Evolutionary conservation across 129 eudicot species (phyloP).

Genomic region (Chrysanthemum makinoi): DNA sequence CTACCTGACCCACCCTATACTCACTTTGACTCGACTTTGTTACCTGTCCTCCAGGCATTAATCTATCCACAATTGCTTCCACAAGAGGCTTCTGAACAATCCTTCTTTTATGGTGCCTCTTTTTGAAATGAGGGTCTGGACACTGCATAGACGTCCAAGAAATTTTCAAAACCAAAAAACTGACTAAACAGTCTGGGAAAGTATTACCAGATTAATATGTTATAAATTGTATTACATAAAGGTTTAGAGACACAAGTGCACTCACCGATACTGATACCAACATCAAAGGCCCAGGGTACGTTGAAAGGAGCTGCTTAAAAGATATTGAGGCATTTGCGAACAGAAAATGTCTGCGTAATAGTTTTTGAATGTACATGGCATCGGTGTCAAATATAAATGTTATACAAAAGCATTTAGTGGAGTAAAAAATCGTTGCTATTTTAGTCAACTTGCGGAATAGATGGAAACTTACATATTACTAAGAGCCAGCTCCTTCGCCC

Average conservation of each 20-base stretch:
- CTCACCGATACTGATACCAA: conserved; percentile 86
- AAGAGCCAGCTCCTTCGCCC: too few species aligned
- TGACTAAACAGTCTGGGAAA: not conserved
- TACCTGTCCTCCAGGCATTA: conserved; percentile 87
- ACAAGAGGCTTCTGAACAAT: conserved; percentile 89
- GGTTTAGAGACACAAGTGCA: conserved; percentile 23
- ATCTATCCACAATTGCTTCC: conserved; percentile 61
- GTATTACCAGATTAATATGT: conserved; percentile 3
- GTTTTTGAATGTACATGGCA: too few species aligned
- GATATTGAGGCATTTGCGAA: too few species aligned
- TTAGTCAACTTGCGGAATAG: too few species aligned
- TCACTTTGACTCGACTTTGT: not conserved
- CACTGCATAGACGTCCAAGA: conserved; percentile 54
- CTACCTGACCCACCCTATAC: too few species aligned
- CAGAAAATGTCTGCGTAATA: too few species aligned
- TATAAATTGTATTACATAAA: not conserved
- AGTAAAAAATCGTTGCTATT: too few species aligned
- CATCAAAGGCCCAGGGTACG: conserved; percentile 92
- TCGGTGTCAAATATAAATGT: too few species aligned
- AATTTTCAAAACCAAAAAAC: not conserved
- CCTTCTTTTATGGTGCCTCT: conserved; percentile 83
- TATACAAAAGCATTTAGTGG: too few species aligned
- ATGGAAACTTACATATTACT: too few species aligned
- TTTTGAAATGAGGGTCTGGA: conserved; percentile 99
- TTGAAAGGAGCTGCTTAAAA: conserved; percentile 70